Evolutionary conservation across 306 rosid genomes (phyloP), one percentile per base, ranked within the genome.

Genomic region (Senna siamea): DNA sequence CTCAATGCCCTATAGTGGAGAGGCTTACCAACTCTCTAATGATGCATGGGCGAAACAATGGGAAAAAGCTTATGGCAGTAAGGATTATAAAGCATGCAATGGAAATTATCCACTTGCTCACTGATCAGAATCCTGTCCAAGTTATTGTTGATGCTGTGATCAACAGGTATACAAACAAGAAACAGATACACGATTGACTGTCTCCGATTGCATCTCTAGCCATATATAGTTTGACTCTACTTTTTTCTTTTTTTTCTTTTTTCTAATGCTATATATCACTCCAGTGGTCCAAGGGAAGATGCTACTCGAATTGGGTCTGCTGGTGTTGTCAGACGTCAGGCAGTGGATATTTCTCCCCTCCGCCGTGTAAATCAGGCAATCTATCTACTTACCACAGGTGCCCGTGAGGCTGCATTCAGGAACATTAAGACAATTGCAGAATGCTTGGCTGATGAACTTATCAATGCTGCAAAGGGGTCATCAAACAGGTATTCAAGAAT

Each of bases 221-320:
- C 30, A 26, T 4, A 22, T 43, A 51, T 28, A 7, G 10, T 60
- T 12, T 48, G 18, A 6, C 22, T 2, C 8, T 38, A 15, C 5
- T 38, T 5, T 43, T 26, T 40, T 38, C 28, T 44, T 19, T 0
- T 40, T 11, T 13, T 18, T 15, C 60, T 13, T 61, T 17, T 6
- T 47, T 62, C 30, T 37, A 48, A 9, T 18, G 3, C 61, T 12
- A 23, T 18, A 13, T 60, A 15, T 46, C 10, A 34, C 19, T 26
- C 11, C 73, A 86, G 89, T 78, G 89, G 89, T n/a, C 89, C 89
- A 66, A 74, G 89, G 58, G 89, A 86, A 67, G 89, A 86, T 80
- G 89, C 89, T 12, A 86, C 87, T 12, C 85, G 87, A 12, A 86
- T 86, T 67, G 89, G 87, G 58, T 86, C 87, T 46, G 87, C 90